Percentiles rank a stretch among this genome's conserved stretches.
These are phyloP conservation scores for Blastobotrys apis DNA, from an alignment of 1,139 yeast genomes.

Conservation along the genomic window DNA sequence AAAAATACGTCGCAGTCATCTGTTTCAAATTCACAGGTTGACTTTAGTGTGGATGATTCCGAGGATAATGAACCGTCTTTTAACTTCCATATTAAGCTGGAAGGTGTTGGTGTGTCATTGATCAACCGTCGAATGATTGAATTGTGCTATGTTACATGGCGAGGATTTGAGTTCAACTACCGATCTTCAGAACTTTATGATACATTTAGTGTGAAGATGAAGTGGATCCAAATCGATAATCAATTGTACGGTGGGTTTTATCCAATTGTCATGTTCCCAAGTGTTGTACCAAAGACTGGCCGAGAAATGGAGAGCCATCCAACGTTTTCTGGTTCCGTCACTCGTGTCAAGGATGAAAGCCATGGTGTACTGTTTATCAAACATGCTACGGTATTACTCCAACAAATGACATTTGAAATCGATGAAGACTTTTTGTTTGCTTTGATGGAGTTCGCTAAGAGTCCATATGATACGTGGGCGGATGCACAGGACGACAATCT, in stretches of 20 bases:
- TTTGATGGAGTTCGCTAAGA: conserved; percentile 69
- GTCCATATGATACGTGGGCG: conserved; percentile 40
- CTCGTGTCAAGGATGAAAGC: conserved; percentile 78
- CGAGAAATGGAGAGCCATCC: conserved; percentile 88
- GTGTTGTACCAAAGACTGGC: conserved; percentile 79
- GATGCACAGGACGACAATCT: conserved; percentile 34
- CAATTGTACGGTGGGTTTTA: conserved; percentile 83
- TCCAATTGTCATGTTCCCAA: conserved; percentile 89
- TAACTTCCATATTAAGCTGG: conserved; percentile 60
- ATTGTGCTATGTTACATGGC: conserved; percentile 70
- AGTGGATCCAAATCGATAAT: conserved; percentile 94
- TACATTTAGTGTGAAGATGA: conserved; percentile 71
- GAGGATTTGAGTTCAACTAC: conserved; percentile 77
- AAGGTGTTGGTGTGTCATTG: conserved; percentile 86
- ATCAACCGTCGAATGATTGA: conserved; percentile 71
- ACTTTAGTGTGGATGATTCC: conserved; percentile 62
- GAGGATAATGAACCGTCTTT: conserved; percentile 47
- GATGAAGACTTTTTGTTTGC: conserved; percentile 93
- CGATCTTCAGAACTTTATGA: conserved; percentile 84
- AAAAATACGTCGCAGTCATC: conserved; percentile 17
- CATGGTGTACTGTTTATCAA: conserved; percentile 90
- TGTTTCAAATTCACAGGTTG: conserved; percentile 29
- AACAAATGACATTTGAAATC: conserved; percentile 85
- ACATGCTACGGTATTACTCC: conserved; percentile 82
- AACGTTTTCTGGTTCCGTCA: conserved; percentile 76